Percentiles rank a stretch among this genome's conserved stretches.
Conservation (phyloP, 345 rosid genomes). For the Moringa oleifera region DNA sequence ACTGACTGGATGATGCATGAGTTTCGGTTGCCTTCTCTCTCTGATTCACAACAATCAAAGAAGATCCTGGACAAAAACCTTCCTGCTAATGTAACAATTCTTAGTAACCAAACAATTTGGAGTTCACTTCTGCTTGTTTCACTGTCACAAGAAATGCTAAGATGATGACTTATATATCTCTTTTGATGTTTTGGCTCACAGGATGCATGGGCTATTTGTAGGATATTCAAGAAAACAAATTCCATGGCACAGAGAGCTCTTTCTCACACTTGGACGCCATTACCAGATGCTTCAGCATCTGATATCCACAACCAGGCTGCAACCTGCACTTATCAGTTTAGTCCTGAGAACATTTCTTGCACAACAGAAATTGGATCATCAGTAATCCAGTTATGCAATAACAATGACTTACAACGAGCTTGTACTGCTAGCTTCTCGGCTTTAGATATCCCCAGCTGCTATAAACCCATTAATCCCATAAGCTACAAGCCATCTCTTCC, state of each 20-base stretch:
- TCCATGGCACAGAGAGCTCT: conserved; percentile 66
- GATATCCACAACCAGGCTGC: conserved; percentile 24
- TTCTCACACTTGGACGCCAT: conserved; percentile 50
- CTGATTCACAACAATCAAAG: conserved; percentile 45
- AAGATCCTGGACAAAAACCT: conserved; percentile 53
- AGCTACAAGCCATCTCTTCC: conserved; percentile 21
- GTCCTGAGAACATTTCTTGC: conserved; percentile 46
- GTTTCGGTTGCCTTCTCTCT: conserved; percentile 73
- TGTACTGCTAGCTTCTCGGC: conserved; percentile 26
- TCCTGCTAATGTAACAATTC: conserved; percentile 50
- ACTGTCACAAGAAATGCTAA: background rate
- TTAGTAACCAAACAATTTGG: background rate
- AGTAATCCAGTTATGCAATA: conserved; percentile 26
- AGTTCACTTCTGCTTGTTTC: background rate
- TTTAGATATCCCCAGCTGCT: conserved; percentile 20
- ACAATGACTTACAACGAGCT: conserved; percentile 22
- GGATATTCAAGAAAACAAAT: conserved; percentile 87
- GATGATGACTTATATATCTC: too few relatives aligned
- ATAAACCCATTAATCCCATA: conserved; percentile 21
- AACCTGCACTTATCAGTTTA: conserved; percentile 26
- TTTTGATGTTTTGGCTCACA: conserved; percentile 15
- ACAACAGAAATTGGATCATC: conserved; percentile 40
- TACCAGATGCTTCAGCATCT: conserved; percentile 25
- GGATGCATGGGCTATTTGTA: conserved; percentile 97
- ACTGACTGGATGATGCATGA: conserved; percentile 99